Evolutionary conservation across 129 eudicot genomes (phyloP), one percentile per base, ranked within the genome.

Genomic region (Flaveria sonorensis): DNA sequence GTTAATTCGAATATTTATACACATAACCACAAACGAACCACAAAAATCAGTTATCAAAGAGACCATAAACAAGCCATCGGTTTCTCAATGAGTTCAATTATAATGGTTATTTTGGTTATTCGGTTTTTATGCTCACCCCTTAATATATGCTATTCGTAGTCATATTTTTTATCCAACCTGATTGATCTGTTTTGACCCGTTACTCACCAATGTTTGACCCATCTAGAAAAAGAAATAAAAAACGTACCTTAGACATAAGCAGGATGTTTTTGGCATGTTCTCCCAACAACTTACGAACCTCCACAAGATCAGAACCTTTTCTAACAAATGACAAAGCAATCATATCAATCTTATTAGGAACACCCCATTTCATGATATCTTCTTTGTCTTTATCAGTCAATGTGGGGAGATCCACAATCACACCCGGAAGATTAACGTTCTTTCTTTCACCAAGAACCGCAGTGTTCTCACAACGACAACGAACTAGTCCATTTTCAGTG

Each of bases 351-450:
- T 87, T 76, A 72, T 87, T 87, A 60, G 91, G 91, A 80, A 89
- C 86, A 21, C 94, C 94, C 94, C 94, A 89, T n/a, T 86, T 80
- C 81, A 89, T 57, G 57, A 89, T 89, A 84, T 89, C 90, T 65
- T 86, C 94, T 80, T 82, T 89, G 71, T 89, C 94, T 61, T 89
- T 89, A 16, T 89, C 90, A 1, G 94, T 89, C 79, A 89, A 71
- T 16, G 94, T 89, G 10, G 94, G 90, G 20, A 89, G 87, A 76
- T 86, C 94, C 26, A 89, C 94, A 43, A 89, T 76, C 71, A 89
- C 94, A 13, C 94, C 94, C 1, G 94, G 94, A 30, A 89, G 94
- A 77, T 89, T 89, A 72, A 89, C 94, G 51, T 89, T 89, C 83
- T 89, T 89, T n/a, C 94, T 70, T 83, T 89, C 94, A 50, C 94